Conservation (phyloP, 257 asterid genomes). For the Gentiana dahurica region DNA sequence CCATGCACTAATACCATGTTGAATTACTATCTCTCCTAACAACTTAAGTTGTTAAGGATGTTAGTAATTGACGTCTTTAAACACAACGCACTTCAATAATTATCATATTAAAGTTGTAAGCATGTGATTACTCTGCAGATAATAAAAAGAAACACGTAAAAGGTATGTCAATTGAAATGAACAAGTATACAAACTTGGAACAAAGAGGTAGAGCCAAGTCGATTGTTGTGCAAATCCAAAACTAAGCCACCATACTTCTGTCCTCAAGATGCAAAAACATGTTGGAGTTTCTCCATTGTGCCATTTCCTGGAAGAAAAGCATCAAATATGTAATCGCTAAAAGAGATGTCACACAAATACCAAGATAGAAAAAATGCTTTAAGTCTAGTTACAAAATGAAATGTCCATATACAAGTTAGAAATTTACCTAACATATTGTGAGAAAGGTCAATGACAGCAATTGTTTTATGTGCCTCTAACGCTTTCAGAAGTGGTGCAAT, state of each 20-base stretch:
- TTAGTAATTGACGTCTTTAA: no score
- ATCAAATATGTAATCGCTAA: constrained; percentile 1
- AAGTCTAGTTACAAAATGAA: neutral
- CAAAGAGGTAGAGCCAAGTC: constrained; percentile 75
- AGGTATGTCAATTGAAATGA: neutral
- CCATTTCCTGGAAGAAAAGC: constrained; percentile 54
- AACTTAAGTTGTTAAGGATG: no score
- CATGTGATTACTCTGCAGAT: no score
- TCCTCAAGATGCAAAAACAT: constrained; percentile 58
- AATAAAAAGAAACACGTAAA: no score
- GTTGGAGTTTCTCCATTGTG: constrained; percentile 65
- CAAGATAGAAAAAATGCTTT: constrained; percentile 6
- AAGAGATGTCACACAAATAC: constrained; percentile 5
- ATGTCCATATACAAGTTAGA: neutral
- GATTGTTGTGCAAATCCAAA: constrained; percentile 76
- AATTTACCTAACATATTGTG: constrained; percentile 76
- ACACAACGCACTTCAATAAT: no score
- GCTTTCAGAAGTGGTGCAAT: constrained; percentile 73
- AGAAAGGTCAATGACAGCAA: constrained; percentile 79
- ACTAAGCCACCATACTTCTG: constrained; percentile 72
- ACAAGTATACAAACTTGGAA: constrained; percentile 43
- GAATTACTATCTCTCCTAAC: no score
- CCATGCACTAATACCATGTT: no score
- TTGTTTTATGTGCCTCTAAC: constrained; percentile 60
- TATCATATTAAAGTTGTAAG: no score